Percentiles rank a stretch among this genome's conserved stretches.
phyloP scores from a whole-genome alignment of 768 basidiomycete genomes.

The Atractiella rhizophila region DNA sequence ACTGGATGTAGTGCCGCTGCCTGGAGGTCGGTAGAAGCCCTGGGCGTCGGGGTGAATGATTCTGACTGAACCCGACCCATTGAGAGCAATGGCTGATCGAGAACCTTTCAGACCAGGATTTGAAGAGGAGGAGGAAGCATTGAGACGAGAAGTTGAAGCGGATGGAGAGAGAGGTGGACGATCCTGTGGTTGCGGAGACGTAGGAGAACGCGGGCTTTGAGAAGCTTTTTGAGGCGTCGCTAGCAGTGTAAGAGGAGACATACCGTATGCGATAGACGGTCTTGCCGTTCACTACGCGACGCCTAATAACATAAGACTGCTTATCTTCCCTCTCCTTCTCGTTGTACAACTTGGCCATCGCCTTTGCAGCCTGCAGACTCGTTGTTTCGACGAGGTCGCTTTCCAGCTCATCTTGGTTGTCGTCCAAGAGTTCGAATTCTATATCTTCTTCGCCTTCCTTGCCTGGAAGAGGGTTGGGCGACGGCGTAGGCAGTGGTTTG shows the following conservation, averaged over 20 bases:
- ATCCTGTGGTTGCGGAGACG: neutral
- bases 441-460: too few relatives aligned
- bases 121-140: neutral
- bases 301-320: slow-evolving; percentile 6
- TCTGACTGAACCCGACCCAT: neutral
- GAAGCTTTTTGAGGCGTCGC: too few relatives aligned
- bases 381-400: too few relatives aligned
- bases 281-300: slow-evolving; percentile 6
- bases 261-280: slow-evolving; percentile 14
- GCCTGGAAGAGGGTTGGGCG: too few relatives aligned
- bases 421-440: too few relatives aligned
- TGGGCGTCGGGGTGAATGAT: neutral
- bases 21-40: neutral
- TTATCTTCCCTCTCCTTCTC: too few relatives aligned
- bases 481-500: too few relatives aligned
- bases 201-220: neutral
- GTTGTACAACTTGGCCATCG: too few relatives aligned
- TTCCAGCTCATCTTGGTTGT: too few relatives aligned
- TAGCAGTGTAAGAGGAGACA: neutral
- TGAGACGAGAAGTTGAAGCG: neutral
- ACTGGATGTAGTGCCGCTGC: neutral
- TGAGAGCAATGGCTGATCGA: neutral
- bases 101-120: neutral
- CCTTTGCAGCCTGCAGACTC: too few relatives aligned
- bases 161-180: neutral